Evolutionary conservation across 306 rosid genomes (phyloP).

Genomic region (Vigna hirtella): DNA sequence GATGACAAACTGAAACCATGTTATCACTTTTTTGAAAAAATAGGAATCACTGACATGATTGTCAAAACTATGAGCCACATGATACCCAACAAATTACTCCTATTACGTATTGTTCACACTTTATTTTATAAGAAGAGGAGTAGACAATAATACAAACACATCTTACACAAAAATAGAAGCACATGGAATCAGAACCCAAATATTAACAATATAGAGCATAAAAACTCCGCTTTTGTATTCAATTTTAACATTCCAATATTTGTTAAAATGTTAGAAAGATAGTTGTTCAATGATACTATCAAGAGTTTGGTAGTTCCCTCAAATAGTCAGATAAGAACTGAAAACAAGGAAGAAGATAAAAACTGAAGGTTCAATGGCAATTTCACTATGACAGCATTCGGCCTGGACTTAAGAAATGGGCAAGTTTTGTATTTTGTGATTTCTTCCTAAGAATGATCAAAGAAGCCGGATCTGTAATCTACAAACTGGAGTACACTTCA

Average conservation of each 20-base stretch:
- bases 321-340: constrained; percentile 20
- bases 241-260: constrained; percentile 28
- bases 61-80: constrained; percentile 19
- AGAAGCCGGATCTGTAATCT: constrained; percentile 21
- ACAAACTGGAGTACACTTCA: constrained; percentile 31
- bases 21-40: neutral
- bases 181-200: constrained; percentile 28
- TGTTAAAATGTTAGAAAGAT: constrained; percentile 16
- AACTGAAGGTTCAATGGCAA: neutral
- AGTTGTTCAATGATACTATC: constrained; percentile 1
- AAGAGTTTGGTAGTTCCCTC: constrained; percentile 13
- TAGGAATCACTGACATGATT: neutral
- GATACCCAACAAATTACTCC: constrained; percentile 8
- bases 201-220: neutral
- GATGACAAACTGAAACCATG: constrained; percentile 16
- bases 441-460: neutral
- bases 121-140: constrained; percentile 4
- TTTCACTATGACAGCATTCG: constrained; percentile 37
- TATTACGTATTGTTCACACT: neutral
- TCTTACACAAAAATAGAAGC: constrained; percentile 5
- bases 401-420: neutral
- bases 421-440: constrained; percentile 3
- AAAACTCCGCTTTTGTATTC: constrained; percentile 28
- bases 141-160: constrained; percentile 23
- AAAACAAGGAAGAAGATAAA: constrained; percentile 27